Evolutionary conservation across 352 stramenopile genomes (phyloP).

Genomic region (Stephanocyclus meneghinianus): DNA sequence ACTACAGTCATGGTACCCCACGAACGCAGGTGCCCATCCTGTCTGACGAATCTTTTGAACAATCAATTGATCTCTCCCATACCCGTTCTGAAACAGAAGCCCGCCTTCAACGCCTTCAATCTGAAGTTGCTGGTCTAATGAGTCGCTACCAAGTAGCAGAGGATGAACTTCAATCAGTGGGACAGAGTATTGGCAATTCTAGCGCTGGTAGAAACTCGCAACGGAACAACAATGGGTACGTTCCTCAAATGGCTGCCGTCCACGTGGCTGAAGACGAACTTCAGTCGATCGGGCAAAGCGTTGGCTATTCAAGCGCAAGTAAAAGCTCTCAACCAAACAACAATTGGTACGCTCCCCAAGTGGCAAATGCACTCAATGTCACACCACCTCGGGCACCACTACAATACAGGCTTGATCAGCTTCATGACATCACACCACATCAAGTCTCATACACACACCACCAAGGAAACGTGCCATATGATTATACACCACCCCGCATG

Average conservation of each 20-base stretch:
- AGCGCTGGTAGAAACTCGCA: not conserved
- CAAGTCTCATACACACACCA: slow-evolving; percentile 2
- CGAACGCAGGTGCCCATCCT: not conserved
- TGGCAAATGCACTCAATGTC: not conserved
- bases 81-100: slow-evolving; percentile 9
- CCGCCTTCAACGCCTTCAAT: not conserved
- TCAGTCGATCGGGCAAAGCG: not conserved
- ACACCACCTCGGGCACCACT: slow-evolving; percentile 3
- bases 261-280: not conserved
- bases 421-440: slow-evolving; percentile 6
- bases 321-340: not conserved
- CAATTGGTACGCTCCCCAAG: not conserved
- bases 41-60: not conserved
- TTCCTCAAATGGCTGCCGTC: not conserved
- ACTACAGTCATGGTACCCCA: not conserved
- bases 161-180: slow-evolving; percentile 15
- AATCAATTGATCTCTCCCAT: not conserved
- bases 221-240: not conserved
- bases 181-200: slow-evolving; percentile 10
- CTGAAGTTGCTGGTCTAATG: slow-evolving; percentile 5
- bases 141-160: slow-evolving; percentile 15
- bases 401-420: not conserved
- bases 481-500: not conserved
- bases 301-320: not conserved
- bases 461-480: not conserved